phyloP scores from a whole-genome alignment of 2,329 filamentous ascomycete genomes.

The Aspergillus pseudotamarii region DNA sequence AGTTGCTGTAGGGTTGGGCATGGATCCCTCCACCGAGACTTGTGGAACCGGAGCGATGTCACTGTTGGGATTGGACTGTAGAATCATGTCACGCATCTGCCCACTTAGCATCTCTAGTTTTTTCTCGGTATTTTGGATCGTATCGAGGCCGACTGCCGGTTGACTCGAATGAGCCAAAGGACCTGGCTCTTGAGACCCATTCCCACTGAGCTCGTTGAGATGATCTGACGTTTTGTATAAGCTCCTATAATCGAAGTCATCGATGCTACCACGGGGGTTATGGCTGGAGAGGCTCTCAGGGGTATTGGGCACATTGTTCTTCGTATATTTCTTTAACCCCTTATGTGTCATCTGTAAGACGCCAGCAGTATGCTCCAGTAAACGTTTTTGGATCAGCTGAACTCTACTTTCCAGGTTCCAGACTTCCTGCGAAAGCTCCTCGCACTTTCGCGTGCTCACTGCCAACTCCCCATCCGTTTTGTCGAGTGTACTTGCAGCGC shows the following conservation, averaged over 20 bases:
- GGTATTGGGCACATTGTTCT: conserved; percentile 64
- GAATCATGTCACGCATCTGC: conserved; percentile 67
- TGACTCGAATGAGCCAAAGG: conserved; percentile 9
- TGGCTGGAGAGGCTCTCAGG: conserved; percentile 74
- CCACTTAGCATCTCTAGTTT: conserved; percentile 70
- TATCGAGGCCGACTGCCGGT: conserved; percentile 39
- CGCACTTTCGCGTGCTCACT: conserved; percentile 76
- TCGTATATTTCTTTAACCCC: conserved; percentile 63
- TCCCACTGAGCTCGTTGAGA: conserved; percentile 53
- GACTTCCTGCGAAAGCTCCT: conserved; percentile 79
- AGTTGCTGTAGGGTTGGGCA: conserved; percentile 31
- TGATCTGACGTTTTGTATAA: conserved; percentile 71
- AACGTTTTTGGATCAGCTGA: conserved; percentile 71
- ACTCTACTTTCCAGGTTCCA: conserved; percentile 76
- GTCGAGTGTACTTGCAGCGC: conserved; percentile 38
- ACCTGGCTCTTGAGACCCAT: conserved; percentile 24
- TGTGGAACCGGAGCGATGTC: conserved; percentile 43
- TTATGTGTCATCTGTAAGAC: conserved; percentile 90
- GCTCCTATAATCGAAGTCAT: conserved; percentile 76
- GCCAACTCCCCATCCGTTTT: conserved; percentile 74
- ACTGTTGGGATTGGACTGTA: conserved; percentile 44
- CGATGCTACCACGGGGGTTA: conserved; percentile 53
- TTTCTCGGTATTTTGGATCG: conserved; percentile 64
- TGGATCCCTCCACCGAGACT: conserved; percentile 27
- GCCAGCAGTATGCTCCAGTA: conserved; percentile 89